Percentiles rank a stretch among this genome's conserved stretches.
These are phyloP conservation scores for Coniferiporia weirii DNA, from an alignment of 1,284 basidiomycete species.

Conservation along the genomic window DNA sequence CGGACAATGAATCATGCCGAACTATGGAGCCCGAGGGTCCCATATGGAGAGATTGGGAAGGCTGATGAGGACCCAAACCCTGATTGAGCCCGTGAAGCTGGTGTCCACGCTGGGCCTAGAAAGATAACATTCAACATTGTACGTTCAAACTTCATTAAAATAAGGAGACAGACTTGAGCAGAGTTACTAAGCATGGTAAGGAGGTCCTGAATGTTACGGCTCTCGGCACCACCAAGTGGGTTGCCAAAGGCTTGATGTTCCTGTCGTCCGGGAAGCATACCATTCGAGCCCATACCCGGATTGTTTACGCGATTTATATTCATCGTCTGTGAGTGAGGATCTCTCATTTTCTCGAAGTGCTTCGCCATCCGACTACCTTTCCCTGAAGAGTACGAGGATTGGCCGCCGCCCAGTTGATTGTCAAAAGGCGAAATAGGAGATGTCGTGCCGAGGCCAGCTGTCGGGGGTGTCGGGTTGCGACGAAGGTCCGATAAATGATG, in stretches of 20 bases:
- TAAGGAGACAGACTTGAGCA: conserved; percentile 42
- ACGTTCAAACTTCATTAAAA: neutral
- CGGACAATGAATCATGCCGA: conserved; percentile 64
- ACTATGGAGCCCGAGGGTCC: conserved; percentile 17
- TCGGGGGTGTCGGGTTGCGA: conserved; percentile 13
- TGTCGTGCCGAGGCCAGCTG: conserved; percentile 5
- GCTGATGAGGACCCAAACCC: conserved; percentile 25
- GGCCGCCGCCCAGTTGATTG: conserved; percentile 1
- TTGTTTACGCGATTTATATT: neutral
- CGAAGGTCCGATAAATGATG: conserved; percentile 14
- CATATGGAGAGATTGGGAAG: conserved; percentile 22
- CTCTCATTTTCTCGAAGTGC: conserved; percentile 16
- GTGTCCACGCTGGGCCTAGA: conserved; percentile 28
- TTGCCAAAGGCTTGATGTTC: conserved; percentile 37
- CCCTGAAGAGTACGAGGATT: conserved; percentile 10
- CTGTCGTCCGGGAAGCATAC: conserved; percentile 27
- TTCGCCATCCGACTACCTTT: conserved; percentile 19
- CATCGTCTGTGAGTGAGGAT: neutral
- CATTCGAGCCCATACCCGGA: conserved; percentile 3
- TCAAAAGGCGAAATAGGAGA: conserved; percentile 16
- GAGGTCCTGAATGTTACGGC: conserved; percentile 66
- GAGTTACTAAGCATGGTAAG: conserved; percentile 69
- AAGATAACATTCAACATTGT: conserved; percentile 20
- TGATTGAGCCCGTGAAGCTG: conserved; percentile 30
- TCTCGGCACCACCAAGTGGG: conserved; percentile 37